Base-by-base conservation (phyloP, 129 eudicot genomes). In the Tagetes erecta region DNA sequence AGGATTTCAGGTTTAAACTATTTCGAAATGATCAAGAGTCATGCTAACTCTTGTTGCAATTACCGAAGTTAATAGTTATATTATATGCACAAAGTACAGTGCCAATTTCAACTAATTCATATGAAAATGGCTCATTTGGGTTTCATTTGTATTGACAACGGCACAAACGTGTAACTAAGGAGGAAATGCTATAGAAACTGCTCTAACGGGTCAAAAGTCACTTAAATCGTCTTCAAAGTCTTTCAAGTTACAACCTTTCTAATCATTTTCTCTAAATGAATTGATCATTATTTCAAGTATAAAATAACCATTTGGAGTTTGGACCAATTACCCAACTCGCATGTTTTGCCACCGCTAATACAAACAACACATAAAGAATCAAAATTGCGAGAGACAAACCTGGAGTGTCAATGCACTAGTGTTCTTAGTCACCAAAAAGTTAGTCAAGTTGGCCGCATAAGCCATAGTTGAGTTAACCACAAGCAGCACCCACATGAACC, bases 331-430 rank as follows among this genome's bases (percentile, higher is more conserved):
- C 27, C 27, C 27, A 49, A 5, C 6, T 5, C 2, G 47, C 31
- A 3, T 14, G 53, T 6, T 68, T 34, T 45, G 70, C 27, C 27
- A 20, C 27, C 27, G 27, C 27, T 20, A 20, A 20, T 20, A 20
- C 27, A 20, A 20, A 20, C 27, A 20, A 40, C 27, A 30, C 35
- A 14, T 14, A 50, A 39, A 39, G 53, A 78, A 39, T 12, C 31
- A 20, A 20, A 20, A 70, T 34, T 49, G 57, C 1, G 56, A 73
- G 46, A 50, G 34, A 77, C 10, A n/a, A 40, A 93, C 98, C 97
- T 93, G 98, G 78, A 94, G 98, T 44, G 98, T 94, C 47, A 94
- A 85, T 41, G 98, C 98, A 85, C 98, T 94, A 50, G 98, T 94
- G 80, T 94, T 86, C 83, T 94, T 94, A 39, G 98, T 94, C 67